Evolutionary conservation across 306 rosid species (phyloP).

Genomic region (Begonia fuchsioides): DNA sequence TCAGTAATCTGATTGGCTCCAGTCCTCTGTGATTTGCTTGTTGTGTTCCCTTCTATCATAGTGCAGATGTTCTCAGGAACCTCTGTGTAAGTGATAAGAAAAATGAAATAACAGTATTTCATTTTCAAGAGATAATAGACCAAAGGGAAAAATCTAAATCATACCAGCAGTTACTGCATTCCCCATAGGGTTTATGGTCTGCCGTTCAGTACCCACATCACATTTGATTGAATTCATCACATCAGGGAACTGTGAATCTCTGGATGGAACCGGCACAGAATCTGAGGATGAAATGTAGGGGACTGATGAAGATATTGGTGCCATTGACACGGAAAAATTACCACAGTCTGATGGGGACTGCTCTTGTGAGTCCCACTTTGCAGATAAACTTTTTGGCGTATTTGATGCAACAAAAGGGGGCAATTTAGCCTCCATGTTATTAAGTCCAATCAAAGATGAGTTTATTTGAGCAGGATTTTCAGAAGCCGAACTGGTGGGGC

Average conservation of each 20-base stretch:
- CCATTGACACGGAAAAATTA: constrained; percentile 17
- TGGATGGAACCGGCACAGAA: constrained; percentile 47
- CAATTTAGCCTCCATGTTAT: constrained; percentile 24
- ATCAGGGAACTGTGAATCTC: constrained; percentile 45
- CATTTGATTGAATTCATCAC: constrained; percentile 44
- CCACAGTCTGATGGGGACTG: constrained; percentile 23
- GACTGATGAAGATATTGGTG: constrained; percentile 32
- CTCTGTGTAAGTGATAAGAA: background rate
- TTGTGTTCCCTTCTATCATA: constrained; percentile 22
- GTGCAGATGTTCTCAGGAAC: constrained; percentile 8
- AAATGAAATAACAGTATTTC: background rate
- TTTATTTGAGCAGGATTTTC: constrained; percentile 33
- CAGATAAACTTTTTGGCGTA: constrained; percentile 19
- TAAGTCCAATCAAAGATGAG: constrained; percentile 26
- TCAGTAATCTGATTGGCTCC: no score
- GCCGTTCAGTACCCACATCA: constrained; percentile 40
- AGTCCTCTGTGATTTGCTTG: constrained; percentile 29
- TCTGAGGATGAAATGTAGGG: constrained; percentile 48
- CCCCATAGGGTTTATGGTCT: constrained; percentile 26
- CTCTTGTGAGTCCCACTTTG: constrained; percentile 20
- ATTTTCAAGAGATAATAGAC: background rate
- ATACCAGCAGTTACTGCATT: constrained; percentile 35
- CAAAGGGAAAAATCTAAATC: constrained; percentile 3
- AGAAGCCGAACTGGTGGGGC: constrained; percentile 29
- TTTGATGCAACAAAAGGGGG: constrained; percentile 22